Percentiles rank a stretch among this genome's conserved stretches.
Conservation (phyloP, 805 yeast genomes). For the Yamadazyma insecticola region DNA sequence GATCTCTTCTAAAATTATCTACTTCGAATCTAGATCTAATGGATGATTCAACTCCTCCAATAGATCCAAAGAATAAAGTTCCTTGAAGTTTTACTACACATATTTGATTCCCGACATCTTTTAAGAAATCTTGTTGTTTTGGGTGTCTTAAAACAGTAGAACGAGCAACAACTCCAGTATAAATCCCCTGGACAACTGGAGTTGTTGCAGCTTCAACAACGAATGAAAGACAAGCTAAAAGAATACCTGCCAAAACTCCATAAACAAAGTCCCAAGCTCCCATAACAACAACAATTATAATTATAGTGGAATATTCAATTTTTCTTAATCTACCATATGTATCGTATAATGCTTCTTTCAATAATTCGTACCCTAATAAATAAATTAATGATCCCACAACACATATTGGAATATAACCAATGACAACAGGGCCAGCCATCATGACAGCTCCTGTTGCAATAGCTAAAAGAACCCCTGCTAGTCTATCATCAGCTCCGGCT, state of each 20-base stretch:
- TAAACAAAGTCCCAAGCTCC: slow-evolving; percentile 92
- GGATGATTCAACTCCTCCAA: slow-evolving; percentile 80
- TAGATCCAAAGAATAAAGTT: slow-evolving; percentile 89
- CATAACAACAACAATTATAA: slow-evolving; percentile 88
- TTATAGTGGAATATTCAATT: slow-evolving; percentile 80
- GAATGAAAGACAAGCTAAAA: slow-evolving; percentile 90
- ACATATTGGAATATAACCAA: slow-evolving; percentile 91
- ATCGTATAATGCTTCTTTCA: slow-evolving; percentile 82
- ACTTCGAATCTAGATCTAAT: slow-evolving; percentile 64
- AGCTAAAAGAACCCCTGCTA: slow-evolving; percentile 89
- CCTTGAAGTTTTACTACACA: slow-evolving; percentile 85
- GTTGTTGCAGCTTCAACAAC: slow-evolving; percentile 86
- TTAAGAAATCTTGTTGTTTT: slow-evolving; percentile 77
- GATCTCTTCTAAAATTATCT: slow-evolving; percentile 44
- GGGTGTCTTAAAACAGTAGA: slow-evolving; percentile 92
- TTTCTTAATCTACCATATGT: slow-evolving; percentile 70
- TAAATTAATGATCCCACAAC: slow-evolving; percentile 93
- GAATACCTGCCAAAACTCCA: slow-evolving; percentile 86
- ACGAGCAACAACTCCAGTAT: slow-evolving; percentile 82
- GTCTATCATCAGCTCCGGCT: slow-evolving; percentile 88
- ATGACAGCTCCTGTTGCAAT: slow-evolving; percentile 74
- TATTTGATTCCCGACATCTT: slow-evolving; percentile 85
- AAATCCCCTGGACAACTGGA: slow-evolving; percentile 76
- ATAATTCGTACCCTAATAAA: slow-evolving; percentile 82
- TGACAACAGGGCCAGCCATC: slow-evolving; percentile 87